Conservation (phyloP, 1,139 yeast species). For the Pichia sp. region DNA sequence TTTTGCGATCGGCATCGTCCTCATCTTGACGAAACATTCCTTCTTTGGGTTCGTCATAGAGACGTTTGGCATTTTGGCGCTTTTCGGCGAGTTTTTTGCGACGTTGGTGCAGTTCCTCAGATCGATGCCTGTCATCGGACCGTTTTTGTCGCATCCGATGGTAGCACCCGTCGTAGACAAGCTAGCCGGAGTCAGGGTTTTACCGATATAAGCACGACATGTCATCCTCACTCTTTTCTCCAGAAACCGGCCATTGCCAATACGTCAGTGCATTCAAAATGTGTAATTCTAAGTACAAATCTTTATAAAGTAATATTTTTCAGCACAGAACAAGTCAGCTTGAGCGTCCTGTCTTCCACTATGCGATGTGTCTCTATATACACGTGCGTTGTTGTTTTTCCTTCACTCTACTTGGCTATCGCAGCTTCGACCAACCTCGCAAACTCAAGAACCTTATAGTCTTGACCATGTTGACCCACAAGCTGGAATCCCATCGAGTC, state of each 20-base stretch:
- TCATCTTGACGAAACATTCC: slow-evolving; percentile 73
- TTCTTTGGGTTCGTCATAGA: slow-evolving; percentile 83
- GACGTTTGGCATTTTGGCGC: slow-evolving; percentile 77
- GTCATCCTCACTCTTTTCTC: slow-evolving; percentile 24
- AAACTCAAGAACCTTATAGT: slow-evolving; percentile 49
- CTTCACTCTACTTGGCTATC: not conserved
- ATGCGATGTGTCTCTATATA: not conserved
- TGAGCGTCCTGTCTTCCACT: not conserved
- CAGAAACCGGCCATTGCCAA: not conserved
- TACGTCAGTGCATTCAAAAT: not conserved
- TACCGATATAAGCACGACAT: slow-evolving; percentile 42
- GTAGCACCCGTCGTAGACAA: slow-evolving; percentile 75
- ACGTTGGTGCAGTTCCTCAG: slow-evolving; percentile 86
- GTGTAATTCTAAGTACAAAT: not conserved
- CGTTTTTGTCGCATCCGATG: slow-evolving; percentile 71
- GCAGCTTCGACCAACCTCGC: slow-evolving; percentile 17
- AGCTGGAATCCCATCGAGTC: slow-evolving; percentile 67
- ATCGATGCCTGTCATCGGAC: slow-evolving; percentile 85
- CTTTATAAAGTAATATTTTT: not conserved
- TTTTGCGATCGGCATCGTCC: slow-evolving; percentile 65
- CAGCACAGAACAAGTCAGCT: not conserved
- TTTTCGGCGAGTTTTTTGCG: slow-evolving; percentile 61
- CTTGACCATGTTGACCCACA: slow-evolving; percentile 85
- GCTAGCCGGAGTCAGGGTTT: slow-evolving; percentile 58
- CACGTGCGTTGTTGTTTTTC: not conserved